A percentile compares a stretch with the other conserved stretches of the same genome.
phyloP scores from a whole-genome alignment of 768 basidiomycete species.

The Boletus vinaceobasis region DNA sequence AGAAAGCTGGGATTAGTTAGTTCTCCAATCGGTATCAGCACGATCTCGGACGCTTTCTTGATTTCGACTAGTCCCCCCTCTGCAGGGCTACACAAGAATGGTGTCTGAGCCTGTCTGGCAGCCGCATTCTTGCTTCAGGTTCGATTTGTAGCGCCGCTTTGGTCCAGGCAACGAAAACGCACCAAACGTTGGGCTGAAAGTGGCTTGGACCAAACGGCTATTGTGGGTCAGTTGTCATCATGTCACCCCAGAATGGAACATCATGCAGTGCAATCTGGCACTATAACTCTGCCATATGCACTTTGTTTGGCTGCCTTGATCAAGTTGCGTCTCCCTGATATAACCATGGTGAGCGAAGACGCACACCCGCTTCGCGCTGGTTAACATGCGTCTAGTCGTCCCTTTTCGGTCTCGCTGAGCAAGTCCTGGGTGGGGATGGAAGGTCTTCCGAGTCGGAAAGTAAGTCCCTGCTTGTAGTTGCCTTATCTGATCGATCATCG shows the following conservation, averaged over 20 bases:
- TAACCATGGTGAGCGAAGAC: constrained; percentile 23
- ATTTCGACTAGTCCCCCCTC: background rate
- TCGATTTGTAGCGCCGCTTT: no score
- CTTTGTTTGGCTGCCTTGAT: constrained; percentile 10
- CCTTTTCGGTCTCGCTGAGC: constrained; percentile 68
- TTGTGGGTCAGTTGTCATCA: constrained; percentile 15
- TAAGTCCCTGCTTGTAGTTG: constrained; percentile 2
- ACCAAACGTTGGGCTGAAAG: background rate
- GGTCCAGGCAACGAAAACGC: background rate
- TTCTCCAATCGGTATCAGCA: background rate
- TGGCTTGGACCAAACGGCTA: background rate
- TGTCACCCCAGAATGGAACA: constrained; percentile 22
- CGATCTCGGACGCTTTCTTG: background rate
- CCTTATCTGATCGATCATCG: constrained; percentile 9
- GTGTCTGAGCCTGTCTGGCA: background rate
- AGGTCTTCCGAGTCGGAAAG: constrained; percentile 1
- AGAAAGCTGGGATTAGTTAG: background rate
- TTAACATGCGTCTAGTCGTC: constrained; percentile 45
- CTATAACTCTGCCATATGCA: constrained; percentile 8
- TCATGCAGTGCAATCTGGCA: constrained; percentile 13
- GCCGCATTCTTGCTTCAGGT: background rate
- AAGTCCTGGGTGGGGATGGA: constrained; percentile 47
- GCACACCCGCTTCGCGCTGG: background rate
- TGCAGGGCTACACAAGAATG: background rate
- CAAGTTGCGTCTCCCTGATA: constrained; percentile 6